Evolutionary conservation across 305 asterid genomes (phyloP).

Genomic region (Solanum hybrid): DNA sequence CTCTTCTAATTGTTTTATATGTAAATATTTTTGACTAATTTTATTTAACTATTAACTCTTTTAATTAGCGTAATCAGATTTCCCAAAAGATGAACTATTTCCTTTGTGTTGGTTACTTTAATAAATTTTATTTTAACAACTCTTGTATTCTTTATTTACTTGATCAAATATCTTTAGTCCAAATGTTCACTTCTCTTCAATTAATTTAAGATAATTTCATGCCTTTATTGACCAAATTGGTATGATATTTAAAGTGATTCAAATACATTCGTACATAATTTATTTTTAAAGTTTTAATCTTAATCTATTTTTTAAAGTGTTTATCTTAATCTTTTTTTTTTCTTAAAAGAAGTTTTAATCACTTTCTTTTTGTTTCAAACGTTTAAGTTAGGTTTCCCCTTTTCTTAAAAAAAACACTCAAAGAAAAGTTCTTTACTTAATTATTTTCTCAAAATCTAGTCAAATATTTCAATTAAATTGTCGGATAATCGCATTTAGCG

Average conservation of each 20-base stretch:
- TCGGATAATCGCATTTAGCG: neutral
- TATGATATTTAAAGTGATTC: neutral
- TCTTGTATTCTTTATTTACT: neutral
- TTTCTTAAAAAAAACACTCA: neutral
- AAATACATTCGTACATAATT: neutral
- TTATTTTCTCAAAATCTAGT: neutral
- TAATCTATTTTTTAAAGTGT: neutral
- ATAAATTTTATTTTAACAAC: too few species aligned
- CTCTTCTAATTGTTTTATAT: neutral
- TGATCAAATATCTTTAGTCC: neutral
- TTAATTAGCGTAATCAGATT: neutral
- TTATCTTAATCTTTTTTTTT: neutral
- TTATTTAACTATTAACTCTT: too few species aligned
- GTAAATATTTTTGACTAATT: too few species aligned
- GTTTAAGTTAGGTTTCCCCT: neutral
- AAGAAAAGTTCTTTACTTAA: neutral
- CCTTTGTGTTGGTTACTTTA: neutral
- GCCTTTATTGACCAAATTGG: neutral
- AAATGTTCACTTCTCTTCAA: neutral
- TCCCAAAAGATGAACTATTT: neutral
- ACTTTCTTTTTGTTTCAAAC: neutral
- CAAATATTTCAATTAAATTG: neutral
- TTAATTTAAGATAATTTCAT: neutral
- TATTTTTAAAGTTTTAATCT: neutral
- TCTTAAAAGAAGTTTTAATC: neutral